Evolutionary conservation across 2,329 filamentous ascomycete genomes (phyloP).

Genomic region (Ophiostoma tasmaniense): DNA sequence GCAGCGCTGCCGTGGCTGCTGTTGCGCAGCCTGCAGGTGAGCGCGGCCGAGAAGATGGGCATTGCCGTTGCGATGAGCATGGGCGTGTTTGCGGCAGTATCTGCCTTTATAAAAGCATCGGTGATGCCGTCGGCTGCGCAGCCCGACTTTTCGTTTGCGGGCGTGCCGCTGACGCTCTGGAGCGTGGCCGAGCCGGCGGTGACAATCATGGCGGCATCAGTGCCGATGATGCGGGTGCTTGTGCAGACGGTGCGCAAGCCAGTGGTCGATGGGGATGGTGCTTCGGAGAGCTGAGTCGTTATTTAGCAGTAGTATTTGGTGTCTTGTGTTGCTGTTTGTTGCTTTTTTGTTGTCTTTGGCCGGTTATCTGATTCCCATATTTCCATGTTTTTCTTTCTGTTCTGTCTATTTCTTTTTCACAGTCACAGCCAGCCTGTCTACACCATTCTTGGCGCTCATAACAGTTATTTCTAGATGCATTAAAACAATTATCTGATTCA

Average conservation of each 20-base stretch:
- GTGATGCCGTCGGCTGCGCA: conserved; percentile 9
- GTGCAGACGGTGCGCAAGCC: neutral
- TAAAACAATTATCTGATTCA: neutral
- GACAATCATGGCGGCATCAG: neutral
- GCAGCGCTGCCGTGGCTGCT: neutral
- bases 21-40: neutral
- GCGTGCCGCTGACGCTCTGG: conserved; percentile 19
- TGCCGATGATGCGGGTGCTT: neutral
- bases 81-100: neutral
- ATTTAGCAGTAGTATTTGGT: neutral
- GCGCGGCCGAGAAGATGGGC: neutral
- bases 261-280: neutral
- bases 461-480: neutral
- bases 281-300: neutral
- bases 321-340: neutral
- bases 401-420: no score
- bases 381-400: neutral
- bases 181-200: conserved; percentile 25
- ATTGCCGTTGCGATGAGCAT: neutral
- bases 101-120: neutral
- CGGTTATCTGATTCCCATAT: neutral
- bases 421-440: neutral
- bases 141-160: conserved; percentile 17
- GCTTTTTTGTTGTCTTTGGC: neutral
- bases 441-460: neutral